These are phyloP conservation scores for Geopyxis carbonaria DNA, from an alignment of 495 filamentous ascomycete genomes.

Conservation along the genomic window DNA sequence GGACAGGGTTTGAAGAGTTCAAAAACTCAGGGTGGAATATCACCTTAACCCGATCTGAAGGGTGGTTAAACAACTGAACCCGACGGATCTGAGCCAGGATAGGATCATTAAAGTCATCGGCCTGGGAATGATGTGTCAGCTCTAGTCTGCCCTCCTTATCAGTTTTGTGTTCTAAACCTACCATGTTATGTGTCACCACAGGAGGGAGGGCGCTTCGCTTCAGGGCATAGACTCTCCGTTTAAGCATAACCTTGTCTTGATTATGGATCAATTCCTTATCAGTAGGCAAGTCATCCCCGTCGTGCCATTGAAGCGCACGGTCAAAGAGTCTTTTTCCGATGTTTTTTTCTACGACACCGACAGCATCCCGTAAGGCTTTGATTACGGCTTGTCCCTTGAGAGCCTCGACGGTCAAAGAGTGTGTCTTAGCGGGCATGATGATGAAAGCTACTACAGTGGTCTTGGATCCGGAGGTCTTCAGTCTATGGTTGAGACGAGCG, in stretches of 20 bases:
- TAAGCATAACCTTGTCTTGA: constrained; percentile 82
- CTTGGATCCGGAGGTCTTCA: constrained; percentile 72
- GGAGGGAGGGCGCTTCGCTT: constrained; percentile 78
- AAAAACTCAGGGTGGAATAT: constrained; percentile 97
- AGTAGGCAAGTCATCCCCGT: constrained; percentile 80
- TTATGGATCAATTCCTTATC: constrained; percentile 86
- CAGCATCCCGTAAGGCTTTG: constrained; percentile 84
- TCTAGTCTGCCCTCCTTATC: background rate
- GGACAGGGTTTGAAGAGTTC: constrained; percentile 83
- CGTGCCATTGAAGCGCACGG: constrained; percentile 79
- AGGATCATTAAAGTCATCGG: constrained; percentile 81
- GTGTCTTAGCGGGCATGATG: constrained; percentile 97
- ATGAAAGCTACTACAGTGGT: constrained; percentile 97
- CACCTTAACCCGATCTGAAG: constrained; percentile 86
- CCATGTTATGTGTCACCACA: constrained; percentile 99
- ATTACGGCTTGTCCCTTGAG: constrained; percentile 93
- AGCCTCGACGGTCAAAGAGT: constrained; percentile 85
- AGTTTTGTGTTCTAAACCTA: constrained; percentile 6
- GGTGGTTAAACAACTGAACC: constrained; percentile 92
- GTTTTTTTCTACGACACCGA: constrained; percentile 73
- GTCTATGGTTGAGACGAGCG: constrained; percentile 78
- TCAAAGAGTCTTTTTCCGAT: constrained; percentile 92
- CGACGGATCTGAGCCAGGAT: constrained; percentile 92
- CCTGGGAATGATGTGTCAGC: constrained; percentile 12
- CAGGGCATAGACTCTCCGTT: constrained; percentile 86